Evolutionary conservation across 2,329 filamentous ascomycete genomes (phyloP).

Genomic region (Shiraia bambusicola): DNA sequence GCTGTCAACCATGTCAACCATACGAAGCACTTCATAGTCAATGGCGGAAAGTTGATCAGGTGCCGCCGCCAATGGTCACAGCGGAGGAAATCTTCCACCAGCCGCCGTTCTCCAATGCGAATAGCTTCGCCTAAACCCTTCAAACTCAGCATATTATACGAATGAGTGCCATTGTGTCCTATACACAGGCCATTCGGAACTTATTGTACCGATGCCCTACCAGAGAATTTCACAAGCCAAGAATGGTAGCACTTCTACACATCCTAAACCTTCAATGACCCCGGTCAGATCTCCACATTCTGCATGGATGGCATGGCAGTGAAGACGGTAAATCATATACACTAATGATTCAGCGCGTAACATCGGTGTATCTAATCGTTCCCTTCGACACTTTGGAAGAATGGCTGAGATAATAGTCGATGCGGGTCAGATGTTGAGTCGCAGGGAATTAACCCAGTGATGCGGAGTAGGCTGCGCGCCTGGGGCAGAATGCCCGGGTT

Average conservation of each 20-base stretch:
- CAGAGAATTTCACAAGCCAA: constrained; percentile 21
- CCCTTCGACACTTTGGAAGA: constrained; percentile 9
- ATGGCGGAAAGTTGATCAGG: background rate
- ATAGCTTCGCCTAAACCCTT: constrained; percentile 18
- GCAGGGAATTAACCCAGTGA: constrained; percentile 15
- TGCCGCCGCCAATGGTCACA: constrained; percentile 13
- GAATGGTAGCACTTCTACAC: constrained; percentile 23
- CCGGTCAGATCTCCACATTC: constrained; percentile 19
- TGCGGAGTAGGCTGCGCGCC: constrained; percentile 23
- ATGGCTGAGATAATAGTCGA: constrained; percentile 9
- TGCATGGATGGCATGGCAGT: constrained; percentile 16
- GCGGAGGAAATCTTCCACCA: constrained; percentile 29
- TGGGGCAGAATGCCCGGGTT: constrained; percentile 23
- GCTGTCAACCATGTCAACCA: background rate
- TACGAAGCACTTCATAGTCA: constrained; percentile 4
- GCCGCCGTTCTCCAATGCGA: constrained; percentile 11
- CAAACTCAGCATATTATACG: constrained; percentile 24
- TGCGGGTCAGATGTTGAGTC: constrained; percentile 12
- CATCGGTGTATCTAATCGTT: constrained; percentile 8
- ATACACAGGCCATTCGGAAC: constrained; percentile 19
- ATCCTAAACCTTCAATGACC: constrained; percentile 17
- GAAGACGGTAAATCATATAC: constrained; percentile 8
- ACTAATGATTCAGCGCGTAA: constrained; percentile 17
- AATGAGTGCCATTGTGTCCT: constrained; percentile 11
- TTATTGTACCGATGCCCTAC: constrained; percentile 22